Evolutionary conservation across 768 basidiomycete species (phyloP), one percentile per base, ranked within the genome.

Genomic region (Russula vinacea): DNA sequence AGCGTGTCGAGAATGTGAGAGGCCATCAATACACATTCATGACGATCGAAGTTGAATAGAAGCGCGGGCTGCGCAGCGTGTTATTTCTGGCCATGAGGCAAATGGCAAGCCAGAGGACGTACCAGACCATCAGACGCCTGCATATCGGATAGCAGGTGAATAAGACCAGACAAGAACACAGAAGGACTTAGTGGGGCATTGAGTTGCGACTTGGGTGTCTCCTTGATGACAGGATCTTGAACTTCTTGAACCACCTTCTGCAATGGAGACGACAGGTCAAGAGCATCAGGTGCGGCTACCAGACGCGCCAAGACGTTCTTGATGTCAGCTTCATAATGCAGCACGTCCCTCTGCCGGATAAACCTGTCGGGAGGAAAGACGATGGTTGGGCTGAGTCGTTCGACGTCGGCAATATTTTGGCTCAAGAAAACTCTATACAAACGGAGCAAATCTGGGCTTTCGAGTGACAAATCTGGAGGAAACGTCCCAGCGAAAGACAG

Each of bases 41-140:
- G 71, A 22, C 88, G 80, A 66, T 88, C 84, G 68, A 89, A 87
- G 58, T 77, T 81, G 75, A 90, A 90, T 24, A 89, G 72, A 14
- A 90, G 81, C 0, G 86, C 88, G 4, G 87, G 86, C 85, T 86
- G 58, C 0, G 50, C 11, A 22, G 56, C 32, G 52, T 59, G 53
- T 40, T 19, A 29, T 60, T n/a, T 33, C 24, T 35, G 33, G 24
- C 45, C 44, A 47, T 2, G 42, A 11, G 29, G 39, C 4, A 22
- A 22, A 22, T 26, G 33, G 13, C 54, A 52, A 7, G 45, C 33
- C 37, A 13, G 0, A 17, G 9, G 8, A 75, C 85, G 70, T 68
- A 87, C 87, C 40, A 89, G 77, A 64, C 85, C 77, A 5, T 78
- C 80, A 53, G 73, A 73, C 1, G 71, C 75, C 68, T 89, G 79